Evolutionary conservation across 148 eudicot genomes (phyloP).

Genomic region (Amaranthus cruentus): DNA sequence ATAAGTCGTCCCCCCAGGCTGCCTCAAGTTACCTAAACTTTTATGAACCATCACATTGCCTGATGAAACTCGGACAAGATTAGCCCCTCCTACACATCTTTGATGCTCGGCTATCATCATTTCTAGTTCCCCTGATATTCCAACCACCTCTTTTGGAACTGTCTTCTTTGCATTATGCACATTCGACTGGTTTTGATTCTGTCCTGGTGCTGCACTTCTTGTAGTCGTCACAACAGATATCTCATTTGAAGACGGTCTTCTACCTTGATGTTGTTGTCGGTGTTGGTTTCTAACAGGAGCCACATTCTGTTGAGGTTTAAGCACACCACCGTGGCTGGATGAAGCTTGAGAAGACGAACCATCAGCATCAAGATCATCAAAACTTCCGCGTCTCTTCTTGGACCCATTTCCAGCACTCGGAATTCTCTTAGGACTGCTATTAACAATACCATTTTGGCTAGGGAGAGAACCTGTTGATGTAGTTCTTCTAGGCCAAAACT

Average conservation of each 20-base stretch:
- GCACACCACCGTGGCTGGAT: neutral
- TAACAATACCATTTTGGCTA: conserved; percentile 11
- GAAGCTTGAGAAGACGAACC: conserved; percentile 19
- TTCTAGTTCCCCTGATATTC: conserved; percentile 86
- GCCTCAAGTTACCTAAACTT: conserved; percentile 72
- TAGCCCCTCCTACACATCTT: conserved; percentile 36
- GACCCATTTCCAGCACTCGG: conserved; percentile 29
- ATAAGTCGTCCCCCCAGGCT: conserved; percentile 31
- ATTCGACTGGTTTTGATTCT: conserved; percentile 15
- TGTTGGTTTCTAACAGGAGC: conserved; percentile 27
- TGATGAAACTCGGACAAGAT: conserved; percentile 66
- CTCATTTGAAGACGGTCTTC: conserved; percentile 11
- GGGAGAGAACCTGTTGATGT: conserved; percentile 44
- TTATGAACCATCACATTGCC: conserved; percentile 69
- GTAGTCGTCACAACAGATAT: conserved; percentile 16
- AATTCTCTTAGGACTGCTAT: conserved; percentile 24
- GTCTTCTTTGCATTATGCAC: conserved; percentile 25
- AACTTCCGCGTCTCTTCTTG: conserved; percentile 37
- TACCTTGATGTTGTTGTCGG: conserved; percentile 9
- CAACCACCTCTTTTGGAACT: conserved; percentile 34
- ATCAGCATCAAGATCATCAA: conserved; percentile 32
- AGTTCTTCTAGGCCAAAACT: conserved; percentile 49
- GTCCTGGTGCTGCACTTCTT: conserved; percentile 2
- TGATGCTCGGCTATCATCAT: conserved; percentile 76
- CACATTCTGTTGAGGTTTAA: conserved; percentile 20